Percentiles rank a stretch among this genome's conserved stretches.
These are phyloP conservation scores for Urostyla sp. DNA, from an alignment of 73 alveolate genomes.

Conservation along the genomic window DNA sequence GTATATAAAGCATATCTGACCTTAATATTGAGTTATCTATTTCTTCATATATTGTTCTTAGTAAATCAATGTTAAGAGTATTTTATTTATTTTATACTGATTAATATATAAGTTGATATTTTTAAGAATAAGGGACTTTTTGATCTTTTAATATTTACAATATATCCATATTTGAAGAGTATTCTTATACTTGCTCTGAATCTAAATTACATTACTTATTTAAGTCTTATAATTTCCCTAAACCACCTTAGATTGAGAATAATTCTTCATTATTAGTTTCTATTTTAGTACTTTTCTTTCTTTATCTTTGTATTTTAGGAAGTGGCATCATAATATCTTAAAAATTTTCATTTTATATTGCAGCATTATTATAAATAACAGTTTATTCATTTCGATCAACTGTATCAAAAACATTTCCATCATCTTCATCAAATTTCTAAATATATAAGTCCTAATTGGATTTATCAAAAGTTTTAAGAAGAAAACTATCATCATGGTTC, in stretches of 20 bases:
- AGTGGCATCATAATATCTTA: too few relatives aligned
- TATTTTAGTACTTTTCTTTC: too few relatives aligned
- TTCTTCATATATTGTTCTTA: too few relatives aligned
- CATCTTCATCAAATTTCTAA: neutral
- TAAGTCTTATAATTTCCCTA: neutral
- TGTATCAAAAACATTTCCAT: constrained; percentile 39
- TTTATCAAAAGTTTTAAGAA: too few relatives aligned
- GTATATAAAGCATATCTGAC: constrained; percentile 8
- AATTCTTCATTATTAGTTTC: too few relatives aligned
- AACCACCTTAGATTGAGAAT: neutral
- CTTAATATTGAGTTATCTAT: constrained; percentile 7
- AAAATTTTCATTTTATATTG: too few relatives aligned
- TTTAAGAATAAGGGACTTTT: too few relatives aligned
- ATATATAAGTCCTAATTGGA: too few relatives aligned
- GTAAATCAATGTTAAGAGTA: constrained; percentile 1
- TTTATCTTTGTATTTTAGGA: too few relatives aligned
- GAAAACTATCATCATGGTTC: too few relatives aligned
- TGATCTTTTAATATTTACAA: neutral
- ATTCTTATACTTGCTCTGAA: neutral
- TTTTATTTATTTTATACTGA: constrained; percentile 33
- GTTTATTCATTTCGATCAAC: too few relatives aligned
- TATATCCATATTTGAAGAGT: neutral
- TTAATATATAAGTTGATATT: neutral
- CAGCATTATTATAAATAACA: too few relatives aligned
- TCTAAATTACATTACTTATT: constrained; percentile 3